Percentiles rank a stretch among this genome's conserved stretches.
These are phyloP conservation scores for Ambrosia trifida DNA, from an alignment of 129 eudicot genomes.

Conservation along the genomic window DNA sequence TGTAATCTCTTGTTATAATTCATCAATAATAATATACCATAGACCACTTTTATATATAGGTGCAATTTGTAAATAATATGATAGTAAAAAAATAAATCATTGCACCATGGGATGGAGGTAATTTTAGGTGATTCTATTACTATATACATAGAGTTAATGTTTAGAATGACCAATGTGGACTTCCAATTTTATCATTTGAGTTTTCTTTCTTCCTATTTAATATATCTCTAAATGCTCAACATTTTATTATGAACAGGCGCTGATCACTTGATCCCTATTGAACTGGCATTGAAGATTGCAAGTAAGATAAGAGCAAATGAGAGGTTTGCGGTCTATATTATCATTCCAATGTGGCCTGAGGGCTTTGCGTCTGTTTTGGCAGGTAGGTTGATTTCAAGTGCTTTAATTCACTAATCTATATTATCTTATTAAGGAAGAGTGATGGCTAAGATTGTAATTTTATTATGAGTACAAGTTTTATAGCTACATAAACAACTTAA, in stretches of 20 bases:
- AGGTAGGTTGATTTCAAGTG: constrained; percentile 44
- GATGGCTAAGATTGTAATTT: no score
- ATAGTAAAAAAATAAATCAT: neutral
- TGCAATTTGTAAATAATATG: constrained; percentile 6
- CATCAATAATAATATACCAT: no score
- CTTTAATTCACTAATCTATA: neutral
- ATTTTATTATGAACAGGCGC: constrained; percentile 56
- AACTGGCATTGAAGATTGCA: constrained; percentile 84
- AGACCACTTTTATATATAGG: no score
- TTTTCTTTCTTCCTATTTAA: constrained; percentile 2
- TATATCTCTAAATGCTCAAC: neutral
- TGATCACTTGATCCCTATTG: constrained; percentile 88
- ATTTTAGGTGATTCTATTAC: neutral
- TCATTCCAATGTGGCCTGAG: constrained; percentile 99
- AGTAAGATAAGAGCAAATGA: constrained; percentile 88
- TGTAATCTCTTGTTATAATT: no score
- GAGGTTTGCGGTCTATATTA: constrained; percentile 79
- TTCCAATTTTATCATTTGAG: neutral
- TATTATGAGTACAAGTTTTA: no score
- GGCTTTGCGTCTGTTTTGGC: constrained; percentile 95
- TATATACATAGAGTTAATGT: neutral
- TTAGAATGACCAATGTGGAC: constrained; percentile 2
- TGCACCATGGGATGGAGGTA: constrained; percentile 1
- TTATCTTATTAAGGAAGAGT: no score
- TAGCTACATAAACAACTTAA: no score